phyloP scores from a whole-genome alignment of 1,139 yeast genomes.

The Blastobotrys arbuscula region DNA sequence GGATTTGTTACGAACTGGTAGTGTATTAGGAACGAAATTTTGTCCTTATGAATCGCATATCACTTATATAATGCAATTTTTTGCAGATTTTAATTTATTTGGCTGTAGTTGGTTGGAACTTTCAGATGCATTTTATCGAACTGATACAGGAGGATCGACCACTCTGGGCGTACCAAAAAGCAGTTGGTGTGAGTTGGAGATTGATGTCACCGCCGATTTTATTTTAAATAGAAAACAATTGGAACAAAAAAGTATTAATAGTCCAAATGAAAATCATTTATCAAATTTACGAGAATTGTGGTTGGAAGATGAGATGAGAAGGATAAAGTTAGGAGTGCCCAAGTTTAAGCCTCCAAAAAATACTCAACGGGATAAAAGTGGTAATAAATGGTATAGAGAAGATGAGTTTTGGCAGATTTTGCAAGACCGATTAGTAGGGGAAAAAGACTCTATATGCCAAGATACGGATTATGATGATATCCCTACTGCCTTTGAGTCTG shows the following conservation, averaged over 20 bases:
- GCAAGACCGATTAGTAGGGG: neutral
- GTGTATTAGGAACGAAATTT: slow-evolving; percentile 33
- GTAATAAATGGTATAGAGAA: slow-evolving; percentile 3
- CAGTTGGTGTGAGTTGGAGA: slow-evolving; percentile 59
- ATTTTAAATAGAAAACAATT: slow-evolving; percentile 47
- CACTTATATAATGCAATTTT: slow-evolving; percentile 69
- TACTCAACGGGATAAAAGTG: neutral
- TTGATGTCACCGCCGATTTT: slow-evolving; percentile 57
- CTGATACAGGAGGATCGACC: neutral
- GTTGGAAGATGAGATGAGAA: slow-evolving; percentile 54
- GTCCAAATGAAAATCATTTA: slow-evolving; percentile 25
- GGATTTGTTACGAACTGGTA: slow-evolving; percentile 51
- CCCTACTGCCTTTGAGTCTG: slow-evolving; percentile 27
- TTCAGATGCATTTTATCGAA: slow-evolving; percentile 20
- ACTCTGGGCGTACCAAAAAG: slow-evolving; percentile 41
- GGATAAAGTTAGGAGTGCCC: slow-evolving; percentile 27
- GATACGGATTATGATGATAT: slow-evolving; percentile 7
- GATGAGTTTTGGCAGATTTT: neutral
- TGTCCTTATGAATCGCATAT: slow-evolving; percentile 76
- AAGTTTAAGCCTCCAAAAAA: slow-evolving; percentile 7
- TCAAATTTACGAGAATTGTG: slow-evolving; percentile 58
- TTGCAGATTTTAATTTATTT: slow-evolving; percentile 74
- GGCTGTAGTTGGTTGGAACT: slow-evolving; percentile 75
- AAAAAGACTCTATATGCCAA: too few species aligned
- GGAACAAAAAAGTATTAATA: neutral